Percentiles rank a stretch among this genome's conserved stretches.
phyloP scores from a whole-genome alignment of 345 rosid species.

The Dovyalis caffra region DNA sequence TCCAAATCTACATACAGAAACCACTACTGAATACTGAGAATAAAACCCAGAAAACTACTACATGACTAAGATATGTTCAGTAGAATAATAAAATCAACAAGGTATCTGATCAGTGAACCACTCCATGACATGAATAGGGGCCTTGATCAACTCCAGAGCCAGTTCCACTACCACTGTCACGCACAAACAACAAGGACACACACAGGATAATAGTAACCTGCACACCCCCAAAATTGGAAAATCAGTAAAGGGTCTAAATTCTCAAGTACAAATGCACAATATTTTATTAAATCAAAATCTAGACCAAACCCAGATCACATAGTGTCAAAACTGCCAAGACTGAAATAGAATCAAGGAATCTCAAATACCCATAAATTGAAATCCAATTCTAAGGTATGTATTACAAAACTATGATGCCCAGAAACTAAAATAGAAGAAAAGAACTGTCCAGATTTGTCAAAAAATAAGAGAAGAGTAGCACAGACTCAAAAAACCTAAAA shows the following conservation, averaged over 20 bases:
- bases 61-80: not conserved
- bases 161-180: constrained; percentile 29
- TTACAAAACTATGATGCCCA: not conserved
- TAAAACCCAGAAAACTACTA: not conserved
- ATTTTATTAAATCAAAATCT: not conserved
- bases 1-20: not conserved
- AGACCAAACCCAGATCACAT: not conserved
- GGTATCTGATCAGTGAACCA: constrained; percentile 38
- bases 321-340: not conserved
- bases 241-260: not conserved
- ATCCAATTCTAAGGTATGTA: not conserved
- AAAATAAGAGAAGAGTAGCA: not conserved
- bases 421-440: not conserved
- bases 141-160: constrained; percentile 35
- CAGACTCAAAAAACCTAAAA: not conserved
- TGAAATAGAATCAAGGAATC: not conserved
- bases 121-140: constrained; percentile 33
- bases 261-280: not conserved
- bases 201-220: constrained; percentile 31
- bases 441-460: not conserved
- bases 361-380: constrained; percentile 5
- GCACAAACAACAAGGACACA: constrained; percentile 34
- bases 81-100: constrained; percentile 13
- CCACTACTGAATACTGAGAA: not conserved
- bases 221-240: constrained; percentile 6